Evolutionary conservation across 1,139 yeast genomes (phyloP), one percentile per base, ranked within the genome.

Genomic region (Arxiozyma heterogenica): DNA sequence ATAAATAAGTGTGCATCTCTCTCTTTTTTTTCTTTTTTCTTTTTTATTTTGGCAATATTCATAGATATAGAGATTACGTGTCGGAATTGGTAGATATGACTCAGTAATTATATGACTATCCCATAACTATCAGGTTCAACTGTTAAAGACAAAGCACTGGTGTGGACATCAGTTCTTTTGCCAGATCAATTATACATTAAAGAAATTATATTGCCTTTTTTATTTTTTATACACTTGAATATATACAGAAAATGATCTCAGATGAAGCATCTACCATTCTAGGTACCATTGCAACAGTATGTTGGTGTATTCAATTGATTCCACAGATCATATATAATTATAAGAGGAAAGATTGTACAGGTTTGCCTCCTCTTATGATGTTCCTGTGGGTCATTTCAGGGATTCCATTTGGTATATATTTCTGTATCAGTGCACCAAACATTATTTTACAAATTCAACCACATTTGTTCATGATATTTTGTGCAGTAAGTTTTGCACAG

Each of bases 231-330:
- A 27, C 6, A 5, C 9, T 27, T 27, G 30, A 5, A 7, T 27
- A 27, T 7, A 27, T 27, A 27, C 8, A 27, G 30, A 39, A 45
- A 27, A 64, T 62, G 61, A 62, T 61, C 8, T 63, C 68, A 20
- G 66, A 64, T 41, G 50, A 56, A 41, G 88, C 88, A 1, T 81
- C 87, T 27, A 88, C 87, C 52, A 90, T 86, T 9, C 75, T 89
- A 56, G 96, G 88, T n/a, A 88, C 96, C 9, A 76, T 86, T 1
- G 97, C 96, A 18, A 90, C 97, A 0, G 81, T 90, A 5, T 77
- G 87, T 57, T 91, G 97, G 96, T 90, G 96, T 69, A 73, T 90
- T 59, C 97, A 91, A 70, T 73, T 90, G 60, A 76, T 88, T 1
- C 97, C 98, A 2, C 98, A 90, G 68, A 83, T 90, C 52, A 74